These are phyloP conservation scores for Chlorella sorokiniana DNA, from an alignment of 139 green algal species.

Conservation along the genomic window DNA sequence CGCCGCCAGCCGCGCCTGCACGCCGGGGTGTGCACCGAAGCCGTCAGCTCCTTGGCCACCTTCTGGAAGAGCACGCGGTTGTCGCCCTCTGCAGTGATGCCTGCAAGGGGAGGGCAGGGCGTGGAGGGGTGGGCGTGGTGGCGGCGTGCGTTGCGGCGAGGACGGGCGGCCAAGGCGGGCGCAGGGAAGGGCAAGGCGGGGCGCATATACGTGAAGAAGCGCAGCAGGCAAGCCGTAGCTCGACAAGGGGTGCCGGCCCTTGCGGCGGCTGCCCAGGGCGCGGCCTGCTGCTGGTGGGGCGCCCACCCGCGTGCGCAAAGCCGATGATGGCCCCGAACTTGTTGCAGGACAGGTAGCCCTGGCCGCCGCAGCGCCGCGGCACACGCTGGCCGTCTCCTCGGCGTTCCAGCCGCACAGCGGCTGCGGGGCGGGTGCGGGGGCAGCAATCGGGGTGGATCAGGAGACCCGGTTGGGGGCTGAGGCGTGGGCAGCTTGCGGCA, in stretches of 20 bases:
- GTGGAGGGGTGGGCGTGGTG: background rate
- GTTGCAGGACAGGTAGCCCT: slow-evolving; percentile 92
- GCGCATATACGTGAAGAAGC: too few species aligned
- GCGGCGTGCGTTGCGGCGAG: background rate
- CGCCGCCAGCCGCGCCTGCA: slow-evolving; percentile 30
- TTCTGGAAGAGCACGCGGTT: slow-evolving; percentile 90
- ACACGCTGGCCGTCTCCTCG: slow-evolving; percentile 61
- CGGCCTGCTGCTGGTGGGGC: too few species aligned
- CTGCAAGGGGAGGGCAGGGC: background rate
- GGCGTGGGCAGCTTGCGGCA: too few species aligned
- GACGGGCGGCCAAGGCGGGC: background rate
- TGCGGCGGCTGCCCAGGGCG: too few species aligned
- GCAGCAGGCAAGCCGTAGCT: too few species aligned
- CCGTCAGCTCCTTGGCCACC: slow-evolving; percentile 65
- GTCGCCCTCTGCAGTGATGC: slow-evolving; percentile 94
- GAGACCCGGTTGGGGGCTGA: too few species aligned
- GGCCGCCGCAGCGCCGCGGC: slow-evolving; percentile 66
- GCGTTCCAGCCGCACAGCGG: slow-evolving; percentile 89
- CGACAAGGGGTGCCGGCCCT: too few species aligned
- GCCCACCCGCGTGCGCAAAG: slow-evolving; percentile 83
- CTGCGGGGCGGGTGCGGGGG: too few species aligned
- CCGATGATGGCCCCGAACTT: slow-evolving; percentile 86
- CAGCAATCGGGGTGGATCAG: too few species aligned
- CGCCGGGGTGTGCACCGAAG: slow-evolving; percentile 8
- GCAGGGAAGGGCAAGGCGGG: too few species aligned